A percentile compares a stretch with the other conserved stretches of the same genome.
Evolutionary conservation across 2,329 filamentous ascomycete genomes (phyloP).

Genomic region (Colletotrichum cereale): DNA sequence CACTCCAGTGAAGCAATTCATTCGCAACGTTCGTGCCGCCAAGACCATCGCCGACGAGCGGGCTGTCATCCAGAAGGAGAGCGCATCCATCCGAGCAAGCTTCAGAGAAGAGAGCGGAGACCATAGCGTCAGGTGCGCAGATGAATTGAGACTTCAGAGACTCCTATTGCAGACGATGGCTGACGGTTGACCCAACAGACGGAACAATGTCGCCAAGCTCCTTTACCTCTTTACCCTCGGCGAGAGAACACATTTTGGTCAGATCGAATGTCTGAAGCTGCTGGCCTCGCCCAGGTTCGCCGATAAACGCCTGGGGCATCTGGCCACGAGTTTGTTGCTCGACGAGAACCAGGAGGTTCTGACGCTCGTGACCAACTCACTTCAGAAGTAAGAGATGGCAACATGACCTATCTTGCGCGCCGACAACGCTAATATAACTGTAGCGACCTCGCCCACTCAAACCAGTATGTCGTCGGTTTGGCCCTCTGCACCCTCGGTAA

Average conservation of each 20-base stretch:
- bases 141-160: slow-evolving; percentile 41
- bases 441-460: slow-evolving; percentile 95
- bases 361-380: slow-evolving; percentile 95
- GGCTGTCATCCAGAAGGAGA: slow-evolving; percentile 98
- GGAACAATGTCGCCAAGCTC: slow-evolving; percentile 99
- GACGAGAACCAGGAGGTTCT: slow-evolving; percentile 99
- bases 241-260: slow-evolving; percentile 97
- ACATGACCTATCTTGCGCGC: neutral
- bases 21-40: slow-evolving; percentile 96
- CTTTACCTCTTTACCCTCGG: slow-evolving; percentile 98
- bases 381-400: slow-evolving; percentile 81
- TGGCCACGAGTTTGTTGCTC: slow-evolving; percentile 94
- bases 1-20: slow-evolving; percentile 94
- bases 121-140: slow-evolving; percentile 83
- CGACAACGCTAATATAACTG: slow-evolving; percentile 49
- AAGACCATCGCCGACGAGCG: slow-evolving; percentile 99
- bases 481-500: slow-evolving; percentile 97
- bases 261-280: slow-evolving; percentile 99
- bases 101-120: slow-evolving; percentile 98
- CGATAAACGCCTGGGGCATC: slow-evolving; percentile 94
- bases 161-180: slow-evolving; percentile 19
- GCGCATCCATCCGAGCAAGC: slow-evolving; percentile 95
- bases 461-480: slow-evolving; percentile 97
- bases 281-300: slow-evolving; percentile 97
- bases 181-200: slow-evolving; percentile 63